Evolutionary conservation across 2,329 filamentous ascomycete genomes (phyloP).

Genomic region (Aspergillus sergii): DNA sequence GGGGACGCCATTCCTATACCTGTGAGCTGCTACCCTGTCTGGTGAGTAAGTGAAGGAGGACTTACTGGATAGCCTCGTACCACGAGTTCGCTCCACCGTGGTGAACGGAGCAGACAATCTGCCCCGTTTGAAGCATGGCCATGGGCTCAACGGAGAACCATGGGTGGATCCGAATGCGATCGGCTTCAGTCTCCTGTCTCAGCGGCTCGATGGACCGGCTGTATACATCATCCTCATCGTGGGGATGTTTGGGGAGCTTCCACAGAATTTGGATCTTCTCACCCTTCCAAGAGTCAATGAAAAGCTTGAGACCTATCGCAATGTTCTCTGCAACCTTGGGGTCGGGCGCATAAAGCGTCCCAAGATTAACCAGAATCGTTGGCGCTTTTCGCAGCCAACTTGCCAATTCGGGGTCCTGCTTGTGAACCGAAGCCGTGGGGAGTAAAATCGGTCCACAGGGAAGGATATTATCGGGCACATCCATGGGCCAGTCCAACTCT

Average conservation of each 20-base stretch:
- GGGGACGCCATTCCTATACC: slow-evolving; percentile 42
- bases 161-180: slow-evolving; percentile 40
- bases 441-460: slow-evolving; percentile 53
- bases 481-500: slow-evolving; percentile 46
- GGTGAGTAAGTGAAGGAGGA: not conserved
- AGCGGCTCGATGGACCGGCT: slow-evolving; percentile 26
- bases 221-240: slow-evolving; percentile 24
- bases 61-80: slow-evolving; percentile 47
- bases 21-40: not conserved
- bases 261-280: slow-evolving; percentile 39
- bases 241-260: slow-evolving; percentile 38
- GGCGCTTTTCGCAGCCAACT: slow-evolving; percentile 47
- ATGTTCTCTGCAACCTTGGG: slow-evolving; percentile 44
- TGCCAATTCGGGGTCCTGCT: slow-evolving; percentile 46
- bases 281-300: slow-evolving; percentile 35
- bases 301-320: slow-evolving; percentile 37
- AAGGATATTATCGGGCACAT: slow-evolving; percentile 44
- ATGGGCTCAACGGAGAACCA: slow-evolving; percentile 49
- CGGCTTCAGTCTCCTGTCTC: slow-evolving; percentile 27
- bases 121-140: slow-evolving; percentile 36
- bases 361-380: slow-evolving; percentile 55
- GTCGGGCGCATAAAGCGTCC: slow-evolving; percentile 40
- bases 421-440: slow-evolving; percentile 32
- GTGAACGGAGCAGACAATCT: slow-evolving; percentile 45
- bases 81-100: slow-evolving; percentile 53